Base-by-base conservation (phyloP, 345 rosid genomes). In the Lepidium africanum region DNA sequence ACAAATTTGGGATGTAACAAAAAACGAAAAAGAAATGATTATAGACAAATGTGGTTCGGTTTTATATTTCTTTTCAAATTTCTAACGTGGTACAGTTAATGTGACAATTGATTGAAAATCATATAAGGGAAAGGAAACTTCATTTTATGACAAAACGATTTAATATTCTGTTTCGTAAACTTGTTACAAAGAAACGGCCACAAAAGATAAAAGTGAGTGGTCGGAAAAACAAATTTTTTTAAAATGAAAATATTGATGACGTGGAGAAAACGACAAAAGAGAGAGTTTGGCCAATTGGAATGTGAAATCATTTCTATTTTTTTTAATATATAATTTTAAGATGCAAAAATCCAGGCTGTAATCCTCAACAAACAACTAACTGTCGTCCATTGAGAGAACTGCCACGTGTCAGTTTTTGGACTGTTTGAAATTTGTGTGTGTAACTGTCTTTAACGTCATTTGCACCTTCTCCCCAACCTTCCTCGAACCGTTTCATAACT, bases 241-340 rank as follows among this genome's bases (percentile, higher is more conserved):
- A 39, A 61, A 25, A 1, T 2, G 6, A 1, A 65, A 75, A 52
- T 59, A 5, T 35, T 73, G 80, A 71, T 83, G 91, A 85, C 65
- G 37, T 84, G 91, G 83, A 55, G 5, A 64, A 83, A 79, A 89
- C 85, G 84, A 89, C 90, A 84, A 81, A 61, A 6, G 7, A 6
- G 41, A 56, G 13, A 21, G 86, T 89, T 85, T 73, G 82, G 86
- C 87, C 80, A 86, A 80, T 79, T 75, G 81, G 85, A 82, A 75
- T 78, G 80, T 73, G 86, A 77, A 50, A 81, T 81, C 72, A 54
- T 32, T 13, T 76, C 70, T 16, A 43, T 16, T 8, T 41, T 2
- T 21, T 5, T 8, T n/a, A 7, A 9, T 6, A 6, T n/a, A 6
- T 16, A 25, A 2, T 10, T 21, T 2, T 0, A 30, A 30, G 33